Conservation (phyloP, 208 protist genomes). For the Trypanosomatidae sp. region DNA sequence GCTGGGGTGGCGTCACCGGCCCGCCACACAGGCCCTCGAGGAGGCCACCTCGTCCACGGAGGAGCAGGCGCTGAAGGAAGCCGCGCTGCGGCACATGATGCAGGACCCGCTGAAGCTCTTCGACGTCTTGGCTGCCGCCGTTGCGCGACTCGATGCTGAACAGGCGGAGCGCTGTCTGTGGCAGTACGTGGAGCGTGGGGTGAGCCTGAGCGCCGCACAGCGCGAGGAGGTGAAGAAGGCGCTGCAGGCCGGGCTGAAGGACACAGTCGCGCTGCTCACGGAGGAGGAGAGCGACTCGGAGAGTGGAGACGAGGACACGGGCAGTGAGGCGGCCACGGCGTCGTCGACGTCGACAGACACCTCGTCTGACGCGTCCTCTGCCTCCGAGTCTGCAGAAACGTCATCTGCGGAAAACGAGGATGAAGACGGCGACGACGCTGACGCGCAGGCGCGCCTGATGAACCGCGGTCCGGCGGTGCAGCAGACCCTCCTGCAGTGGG, state of each 20-base stretch:
- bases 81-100: slow-evolving; percentile 50
- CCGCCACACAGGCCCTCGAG: slow-evolving; percentile 25
- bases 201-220: slow-evolving; percentile 29
- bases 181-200: slow-evolving; percentile 17
- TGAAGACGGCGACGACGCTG: not conserved
- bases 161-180: slow-evolving; percentile 39
- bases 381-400: not conserved
- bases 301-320: not conserved
- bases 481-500: slow-evolving; percentile 37
- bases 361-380: not conserved
- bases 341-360: not conserved
- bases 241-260: slow-evolving; percentile 32
- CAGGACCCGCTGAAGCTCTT: slow-evolving; percentile 38
- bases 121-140: slow-evolving; percentile 40
- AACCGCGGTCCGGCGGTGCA: slow-evolving; percentile 35
- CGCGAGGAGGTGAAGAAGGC: slow-evolving; percentile 33
- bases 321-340: too few relatives aligned
- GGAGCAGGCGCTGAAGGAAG: slow-evolving; percentile 36
- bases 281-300: not conserved
- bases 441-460: slow-evolving; percentile 5
- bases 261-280: slow-evolving; percentile 30
- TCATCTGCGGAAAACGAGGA: not conserved
- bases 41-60: slow-evolving; percentile 29
- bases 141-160: slow-evolving; percentile 39
- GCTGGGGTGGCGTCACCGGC: slow-evolving; percentile 35